Percentiles rank a stretch among this genome's conserved stretches.
These are phyloP conservation scores for Malus asiatica DNA, from an alignment of 306 rosid species.

Conservation along the genomic window DNA sequence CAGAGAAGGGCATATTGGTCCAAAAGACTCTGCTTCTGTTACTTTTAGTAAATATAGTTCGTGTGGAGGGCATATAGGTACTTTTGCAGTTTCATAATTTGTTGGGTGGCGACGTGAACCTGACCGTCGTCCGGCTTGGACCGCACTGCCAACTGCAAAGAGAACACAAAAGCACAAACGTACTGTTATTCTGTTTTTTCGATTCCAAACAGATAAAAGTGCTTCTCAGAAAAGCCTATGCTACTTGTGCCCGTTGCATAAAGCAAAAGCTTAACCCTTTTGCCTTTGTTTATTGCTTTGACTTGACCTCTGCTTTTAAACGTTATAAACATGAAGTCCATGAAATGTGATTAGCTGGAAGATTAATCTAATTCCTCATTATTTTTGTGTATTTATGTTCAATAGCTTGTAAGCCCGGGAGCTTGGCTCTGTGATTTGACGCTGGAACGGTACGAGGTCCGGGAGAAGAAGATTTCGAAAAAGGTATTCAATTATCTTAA, in stretches of 20 bases:
- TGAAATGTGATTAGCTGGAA: background rate
- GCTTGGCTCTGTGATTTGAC: conserved; percentile 79
- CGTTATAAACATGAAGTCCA: background rate
- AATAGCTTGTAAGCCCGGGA: conserved; percentile 65
- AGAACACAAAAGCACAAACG: background rate
- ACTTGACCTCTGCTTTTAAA: background rate
- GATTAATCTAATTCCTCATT: background rate
- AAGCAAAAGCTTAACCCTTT: background rate
- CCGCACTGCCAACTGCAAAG: background rate
- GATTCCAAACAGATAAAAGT: background rate
- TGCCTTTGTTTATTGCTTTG: background rate
- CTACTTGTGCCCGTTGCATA: background rate
- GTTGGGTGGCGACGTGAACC: background rate
- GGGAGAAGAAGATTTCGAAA: conserved; percentile 86
- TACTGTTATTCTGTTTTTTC: too few species aligned
- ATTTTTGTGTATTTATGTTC: background rate
- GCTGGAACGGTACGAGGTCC: conserved; percentile 79
- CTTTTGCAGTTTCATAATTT: background rate
- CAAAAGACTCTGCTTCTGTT: background rate
- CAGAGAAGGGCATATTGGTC: background rate
- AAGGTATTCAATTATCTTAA: conserved; percentile 32
- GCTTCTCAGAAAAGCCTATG: background rate
- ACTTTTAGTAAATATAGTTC: background rate
- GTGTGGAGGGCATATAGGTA: background rate
- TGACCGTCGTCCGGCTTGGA: background rate